These are phyloP conservation scores for Thermothielavioides terrestris DNA, from an alignment of 495 filamentous ascomycete species.

Conservation along the genomic window DNA sequence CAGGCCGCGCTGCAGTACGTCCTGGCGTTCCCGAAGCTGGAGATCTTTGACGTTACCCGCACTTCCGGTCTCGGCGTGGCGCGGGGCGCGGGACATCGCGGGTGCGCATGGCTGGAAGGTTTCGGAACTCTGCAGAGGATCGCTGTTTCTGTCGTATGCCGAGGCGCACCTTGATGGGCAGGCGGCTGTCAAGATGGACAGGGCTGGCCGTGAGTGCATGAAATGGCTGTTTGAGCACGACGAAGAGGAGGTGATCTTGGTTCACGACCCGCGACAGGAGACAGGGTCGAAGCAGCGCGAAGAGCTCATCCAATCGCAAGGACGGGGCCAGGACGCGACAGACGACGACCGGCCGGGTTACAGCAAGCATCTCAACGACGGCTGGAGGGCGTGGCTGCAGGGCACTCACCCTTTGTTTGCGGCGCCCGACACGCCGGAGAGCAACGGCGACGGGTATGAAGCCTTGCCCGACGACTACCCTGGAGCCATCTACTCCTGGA, in stretches of 20 bases:
- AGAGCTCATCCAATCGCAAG: neutral
- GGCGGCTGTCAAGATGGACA: neutral
- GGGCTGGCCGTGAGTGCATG: neutral
- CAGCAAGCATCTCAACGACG: neutral
- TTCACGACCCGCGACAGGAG: neutral
- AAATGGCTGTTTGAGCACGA: neutral
- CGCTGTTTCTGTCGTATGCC: neutral
- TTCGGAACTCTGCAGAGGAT: neutral
- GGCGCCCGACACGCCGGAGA: too few species aligned
- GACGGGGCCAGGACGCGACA: neutral
- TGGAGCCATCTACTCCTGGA: too few species aligned
- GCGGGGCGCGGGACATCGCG: conserved; percentile 11
- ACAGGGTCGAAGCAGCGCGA: neutral
- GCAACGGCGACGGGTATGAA: too few species aligned
- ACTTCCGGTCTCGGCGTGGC: neutral
- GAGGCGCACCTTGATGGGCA: neutral
- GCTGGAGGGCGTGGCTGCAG: neutral
- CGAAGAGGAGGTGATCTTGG: neutral
- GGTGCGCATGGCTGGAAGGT: neutral
- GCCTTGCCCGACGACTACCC: too few species aligned
- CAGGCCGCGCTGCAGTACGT: conserved; percentile 17
- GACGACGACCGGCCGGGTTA: neutral
- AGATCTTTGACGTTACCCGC: conserved; percentile 2
- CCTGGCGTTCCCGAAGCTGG: conserved; percentile 18
- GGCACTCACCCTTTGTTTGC: neutral